Conservation (phyloP, 352 stramenopile genomes). For the Pythium aphanidermatum region DNA sequence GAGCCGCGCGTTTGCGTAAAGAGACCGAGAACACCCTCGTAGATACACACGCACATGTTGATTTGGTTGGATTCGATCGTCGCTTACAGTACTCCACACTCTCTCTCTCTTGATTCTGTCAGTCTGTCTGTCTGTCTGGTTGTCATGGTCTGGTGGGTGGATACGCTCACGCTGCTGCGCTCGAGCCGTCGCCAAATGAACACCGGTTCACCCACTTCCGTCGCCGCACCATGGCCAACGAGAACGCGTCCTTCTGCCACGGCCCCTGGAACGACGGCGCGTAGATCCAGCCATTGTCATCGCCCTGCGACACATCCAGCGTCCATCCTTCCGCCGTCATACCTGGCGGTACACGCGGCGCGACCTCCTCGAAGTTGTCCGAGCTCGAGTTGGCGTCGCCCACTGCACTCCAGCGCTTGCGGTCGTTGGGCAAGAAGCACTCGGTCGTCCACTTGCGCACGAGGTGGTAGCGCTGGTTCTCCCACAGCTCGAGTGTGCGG, state of each 20-base stretch:
- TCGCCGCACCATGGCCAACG: constrained; percentile 69
- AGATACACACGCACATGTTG: neutral
- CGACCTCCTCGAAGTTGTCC: constrained; percentile 60
- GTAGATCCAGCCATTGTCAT: constrained; percentile 84
- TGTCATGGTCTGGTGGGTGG: too few relatives aligned
- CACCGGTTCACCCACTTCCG: constrained; percentile 83
- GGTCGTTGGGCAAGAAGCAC: constrained; percentile 45
- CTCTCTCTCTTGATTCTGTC: too few relatives aligned
- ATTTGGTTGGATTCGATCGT: neutral
- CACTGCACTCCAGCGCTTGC: constrained; percentile 64
- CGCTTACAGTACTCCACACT: too few relatives aligned
- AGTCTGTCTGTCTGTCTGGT: too few relatives aligned
- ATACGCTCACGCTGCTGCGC: constrained; percentile 4
- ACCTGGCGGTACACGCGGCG: constrained; percentile 47
- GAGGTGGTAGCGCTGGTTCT: constrained; percentile 78
- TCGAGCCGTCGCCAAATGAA: constrained; percentile 12
- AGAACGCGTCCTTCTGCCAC: constrained; percentile 72
- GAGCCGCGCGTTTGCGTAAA: constrained; percentile 74
- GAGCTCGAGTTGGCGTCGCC: constrained; percentile 55
- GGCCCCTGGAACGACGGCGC: constrained; percentile 64
- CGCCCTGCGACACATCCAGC: constrained; percentile 66
- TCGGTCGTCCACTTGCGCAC: constrained; percentile 74
- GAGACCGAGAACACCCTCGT: neutral
- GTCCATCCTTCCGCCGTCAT: constrained; percentile 67
- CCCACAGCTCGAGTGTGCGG: constrained; percentile 72